Conservation (phyloP, 1,284 basidiomycete species). For the Marasmius tenuissimus region DNA sequence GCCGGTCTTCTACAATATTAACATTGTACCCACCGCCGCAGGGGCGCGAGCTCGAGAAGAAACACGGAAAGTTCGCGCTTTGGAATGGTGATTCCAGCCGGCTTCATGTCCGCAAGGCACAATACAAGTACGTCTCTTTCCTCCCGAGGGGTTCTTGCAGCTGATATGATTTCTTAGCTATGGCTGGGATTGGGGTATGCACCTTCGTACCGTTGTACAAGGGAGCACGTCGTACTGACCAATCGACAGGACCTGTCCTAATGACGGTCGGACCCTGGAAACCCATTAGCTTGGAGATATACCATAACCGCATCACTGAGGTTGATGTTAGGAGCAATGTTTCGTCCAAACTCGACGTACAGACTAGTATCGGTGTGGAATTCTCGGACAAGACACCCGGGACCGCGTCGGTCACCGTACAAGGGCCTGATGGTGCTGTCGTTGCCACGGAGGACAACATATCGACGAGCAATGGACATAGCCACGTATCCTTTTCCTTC, state of each 20-base stretch:
- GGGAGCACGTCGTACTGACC: not conserved
- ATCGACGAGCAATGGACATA: slow-evolving; percentile 36
- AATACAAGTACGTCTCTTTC: slow-evolving; percentile 65
- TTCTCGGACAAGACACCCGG: slow-evolving; percentile 38
- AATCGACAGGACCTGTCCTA: slow-evolving; percentile 59
- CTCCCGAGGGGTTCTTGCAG: not conserved
- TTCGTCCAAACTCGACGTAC: slow-evolving; percentile 50
- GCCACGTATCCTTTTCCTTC: slow-evolving; percentile 50
- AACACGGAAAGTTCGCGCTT: slow-evolving; percentile 56
- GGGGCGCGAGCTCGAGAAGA: slow-evolving; percentile 67
- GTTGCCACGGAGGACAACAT: slow-evolving; percentile 38
- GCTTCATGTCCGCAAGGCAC: slow-evolving; percentile 85
- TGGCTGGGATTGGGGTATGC: slow-evolving; percentile 83
- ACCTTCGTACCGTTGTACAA: not conserved
- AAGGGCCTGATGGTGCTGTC: slow-evolving; percentile 43
- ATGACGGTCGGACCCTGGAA: slow-evolving; percentile 83
- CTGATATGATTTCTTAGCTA: slow-evolving; percentile 47
- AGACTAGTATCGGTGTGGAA: slow-evolving; percentile 44
- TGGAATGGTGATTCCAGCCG: slow-evolving; percentile 91
- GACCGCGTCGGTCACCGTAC: slow-evolving; percentile 47
- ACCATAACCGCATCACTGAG: slow-evolving; percentile 62
- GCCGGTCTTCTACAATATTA: not conserved
- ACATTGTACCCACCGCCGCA: slow-evolving; percentile 21
- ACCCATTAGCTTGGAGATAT: slow-evolving; percentile 70
- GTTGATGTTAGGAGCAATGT: slow-evolving; percentile 58